A percentile compares a stretch with the other conserved stretches of the same genome.
Evolutionary conservation across 2,329 filamentous ascomycete genomes (phyloP).

Genomic region (Byssochlamys sp.): DNA sequence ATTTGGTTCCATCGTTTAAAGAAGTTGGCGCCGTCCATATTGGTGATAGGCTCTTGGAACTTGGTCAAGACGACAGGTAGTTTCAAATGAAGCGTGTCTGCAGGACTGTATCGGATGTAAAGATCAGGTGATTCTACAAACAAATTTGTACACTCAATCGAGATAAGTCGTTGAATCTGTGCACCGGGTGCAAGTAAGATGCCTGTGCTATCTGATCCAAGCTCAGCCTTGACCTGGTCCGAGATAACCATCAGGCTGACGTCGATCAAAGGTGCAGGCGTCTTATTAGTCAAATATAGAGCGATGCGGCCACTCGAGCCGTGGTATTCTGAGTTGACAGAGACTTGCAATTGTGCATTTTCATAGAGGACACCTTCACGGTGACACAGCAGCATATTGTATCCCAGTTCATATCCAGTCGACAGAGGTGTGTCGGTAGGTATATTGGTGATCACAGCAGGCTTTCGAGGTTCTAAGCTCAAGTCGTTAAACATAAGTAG

Average conservation of each 20-base stretch:
- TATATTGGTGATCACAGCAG: constrained; percentile 64
- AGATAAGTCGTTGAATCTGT: no score
- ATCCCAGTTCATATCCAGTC: constrained; percentile 88
- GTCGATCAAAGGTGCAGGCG: constrained; percentile 68
- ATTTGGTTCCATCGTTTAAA: constrained; percentile 99
- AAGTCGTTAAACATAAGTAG: no score
- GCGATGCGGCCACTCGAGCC: constrained; percentile 93
- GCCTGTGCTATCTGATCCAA: no score
- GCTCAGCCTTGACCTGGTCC: no score
- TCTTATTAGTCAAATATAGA: constrained; percentile 91
- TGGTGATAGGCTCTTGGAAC: constrained; percentile 91
- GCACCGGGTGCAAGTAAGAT: no score
- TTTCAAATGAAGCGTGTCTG: constrained; percentile 97
- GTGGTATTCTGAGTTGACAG: constrained; percentile 84
- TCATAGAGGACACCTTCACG: constrained; percentile 86
- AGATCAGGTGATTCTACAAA: no score
- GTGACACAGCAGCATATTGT: constrained; percentile 67
- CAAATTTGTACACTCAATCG: no score
- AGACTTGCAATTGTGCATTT: constrained; percentile 86
- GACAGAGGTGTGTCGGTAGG: constrained; percentile 87
- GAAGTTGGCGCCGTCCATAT: constrained; percentile 82
- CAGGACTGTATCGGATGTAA: no score
- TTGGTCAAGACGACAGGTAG: constrained; percentile 79
- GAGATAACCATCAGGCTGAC: no score
- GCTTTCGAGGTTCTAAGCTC: no score